These are phyloP conservation scores for Hypomyces rosellus DNA, from an alignment of 2,329 filamentous ascomycete species.

Conservation along the genomic window DNA sequence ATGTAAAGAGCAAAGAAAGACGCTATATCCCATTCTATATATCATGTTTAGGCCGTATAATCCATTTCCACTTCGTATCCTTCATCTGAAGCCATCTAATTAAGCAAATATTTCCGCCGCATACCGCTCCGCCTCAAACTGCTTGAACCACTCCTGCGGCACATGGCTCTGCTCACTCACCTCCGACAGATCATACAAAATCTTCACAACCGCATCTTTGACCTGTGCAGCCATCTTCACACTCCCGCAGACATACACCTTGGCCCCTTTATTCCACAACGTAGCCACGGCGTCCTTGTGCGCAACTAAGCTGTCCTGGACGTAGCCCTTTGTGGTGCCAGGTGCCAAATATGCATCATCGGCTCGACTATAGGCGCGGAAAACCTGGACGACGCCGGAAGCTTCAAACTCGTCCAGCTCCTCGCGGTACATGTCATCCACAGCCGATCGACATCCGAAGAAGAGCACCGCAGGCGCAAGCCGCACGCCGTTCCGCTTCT, in stretches of 20 bases:
- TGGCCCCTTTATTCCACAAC: conserved; percentile 35
- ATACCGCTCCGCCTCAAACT: conserved; percentile 8
- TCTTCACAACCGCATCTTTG: conserved; percentile 2
- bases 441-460: conserved; percentile 38
- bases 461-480: conserved; percentile 51
- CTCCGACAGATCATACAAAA: conserved; percentile 3
- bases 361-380: conserved; percentile 41
- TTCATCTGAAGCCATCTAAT: background rate
- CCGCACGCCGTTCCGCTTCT: conserved; percentile 43
- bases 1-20: no score
- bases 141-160: conserved; percentile 8
- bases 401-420: conserved; percentile 41
- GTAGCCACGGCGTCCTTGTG: conserved; percentile 24
- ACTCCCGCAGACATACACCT: conserved; percentile 55
- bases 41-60: no score
- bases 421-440: conserved; percentile 39
- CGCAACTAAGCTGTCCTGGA: conserved; percentile 29
- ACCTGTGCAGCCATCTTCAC: conserved; percentile 7
- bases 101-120: conserved; percentile 8
- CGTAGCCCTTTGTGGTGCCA: conserved; percentile 37
- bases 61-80: background rate
- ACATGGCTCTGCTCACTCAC: background rate
- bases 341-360: conserved; percentile 14
- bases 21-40: no score
- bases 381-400: conserved; percentile 45